These are phyloP conservation scores for Glarea lozoyensis DNA, from an alignment of 495 filamentous ascomycete species.

Conservation along the genomic window DNA sequence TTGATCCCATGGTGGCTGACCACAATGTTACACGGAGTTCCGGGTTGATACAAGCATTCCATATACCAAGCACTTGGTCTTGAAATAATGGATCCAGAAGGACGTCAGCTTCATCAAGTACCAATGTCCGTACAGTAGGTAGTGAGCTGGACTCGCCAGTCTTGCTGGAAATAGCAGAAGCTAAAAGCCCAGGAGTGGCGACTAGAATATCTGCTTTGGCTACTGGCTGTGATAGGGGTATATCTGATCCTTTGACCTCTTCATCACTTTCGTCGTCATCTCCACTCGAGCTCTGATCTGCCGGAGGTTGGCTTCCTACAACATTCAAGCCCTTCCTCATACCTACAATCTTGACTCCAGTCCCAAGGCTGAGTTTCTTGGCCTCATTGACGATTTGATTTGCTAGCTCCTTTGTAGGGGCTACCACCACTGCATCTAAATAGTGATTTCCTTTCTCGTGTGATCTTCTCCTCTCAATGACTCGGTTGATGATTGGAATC, in stretches of 20 bases:
- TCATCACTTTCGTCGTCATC: slow-evolving; percentile 28
- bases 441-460: slow-evolving; percentile 35
- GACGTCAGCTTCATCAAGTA: slow-evolving; percentile 93
- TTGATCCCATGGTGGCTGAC: slow-evolving; percentile 95
- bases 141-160: slow-evolving; percentile 37
- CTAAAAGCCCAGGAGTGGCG: slow-evolving; percentile 72
- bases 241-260: slow-evolving; percentile 26
- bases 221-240: slow-evolving; percentile 30
- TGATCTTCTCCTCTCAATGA: slow-evolving; percentile 43
- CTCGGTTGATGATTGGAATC: slow-evolving; percentile 71
- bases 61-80: slow-evolving; percentile 81
- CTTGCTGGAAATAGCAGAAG: slow-evolving; percentile 58
- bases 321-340: slow-evolving; percentile 81
- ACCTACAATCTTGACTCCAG: slow-evolving; percentile 67
- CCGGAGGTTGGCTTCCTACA: slow-evolving; percentile 27
- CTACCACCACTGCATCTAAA: slow-evolving; percentile 66
- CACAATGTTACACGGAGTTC: slow-evolving; percentile 69
- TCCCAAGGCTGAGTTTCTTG: slow-evolving; percentile 67
- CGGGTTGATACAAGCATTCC: slow-evolving; percentile 62
- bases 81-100: slow-evolving; percentile 85
- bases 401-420: slow-evolving; percentile 87
- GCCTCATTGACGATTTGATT: slow-evolving; percentile 90
- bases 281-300: slow-evolving; percentile 23
- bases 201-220: slow-evolving; percentile 79
- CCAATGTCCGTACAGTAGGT: slow-evolving; percentile 56